phyloP scores from a whole-genome alignment of 2,329 filamentous ascomycete species.

The Cladosporium phlei region DNA sequence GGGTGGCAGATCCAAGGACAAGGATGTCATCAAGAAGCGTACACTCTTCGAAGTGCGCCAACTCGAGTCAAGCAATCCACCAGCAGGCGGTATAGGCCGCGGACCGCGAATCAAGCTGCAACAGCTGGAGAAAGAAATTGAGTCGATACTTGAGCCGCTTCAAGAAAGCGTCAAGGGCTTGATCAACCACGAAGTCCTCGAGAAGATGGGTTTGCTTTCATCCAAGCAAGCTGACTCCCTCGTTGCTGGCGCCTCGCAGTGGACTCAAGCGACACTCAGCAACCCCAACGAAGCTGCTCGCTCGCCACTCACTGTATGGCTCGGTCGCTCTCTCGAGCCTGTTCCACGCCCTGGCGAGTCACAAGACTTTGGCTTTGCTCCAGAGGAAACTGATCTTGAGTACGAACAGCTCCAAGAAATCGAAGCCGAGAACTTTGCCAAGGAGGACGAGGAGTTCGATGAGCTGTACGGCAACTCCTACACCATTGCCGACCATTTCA shows the following conservation, averaged over 20 bases:
- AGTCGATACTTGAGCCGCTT: slow-evolving; percentile 41
- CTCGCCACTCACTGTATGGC: slow-evolving; percentile 50
- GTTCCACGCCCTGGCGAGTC: slow-evolving; percentile 42
- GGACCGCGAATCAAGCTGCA: slow-evolving; percentile 41
- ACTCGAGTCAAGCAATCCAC: slow-evolving; percentile 26
- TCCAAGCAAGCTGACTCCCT: slow-evolving; percentile 61
- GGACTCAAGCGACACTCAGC: slow-evolving; percentile 28
- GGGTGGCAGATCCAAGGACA: slow-evolving; percentile 65
- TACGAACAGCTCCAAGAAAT: slow-evolving; percentile 58
- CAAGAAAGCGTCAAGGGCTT: slow-evolving; percentile 36
- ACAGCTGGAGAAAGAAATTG: slow-evolving; percentile 39
- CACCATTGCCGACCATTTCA: slow-evolving; percentile 38
- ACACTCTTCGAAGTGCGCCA: slow-evolving; percentile 61
- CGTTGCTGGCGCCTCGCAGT: slow-evolving; percentile 40
- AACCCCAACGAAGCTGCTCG: slow-evolving; percentile 19
- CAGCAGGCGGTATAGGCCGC: slow-evolving; percentile 39
- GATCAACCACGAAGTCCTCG: slow-evolving; percentile 53
- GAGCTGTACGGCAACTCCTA: slow-evolving; percentile 32
- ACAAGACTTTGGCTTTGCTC: slow-evolving; percentile 50
- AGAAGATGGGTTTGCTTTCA: slow-evolving; percentile 51
- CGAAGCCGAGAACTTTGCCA: slow-evolving; percentile 53
- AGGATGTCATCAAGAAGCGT: slow-evolving; percentile 56
- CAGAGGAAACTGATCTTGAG: slow-evolving; percentile 58
- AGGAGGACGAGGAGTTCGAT: slow-evolving; percentile 36
- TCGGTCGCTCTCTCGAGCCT: slow-evolving; percentile 48